A percentile compares a stretch with the other conserved stretches of the same genome.
phyloP scores from a whole-genome alignment of 2,329 filamentous ascomycete species.

The Alternaria sp. region DNA sequence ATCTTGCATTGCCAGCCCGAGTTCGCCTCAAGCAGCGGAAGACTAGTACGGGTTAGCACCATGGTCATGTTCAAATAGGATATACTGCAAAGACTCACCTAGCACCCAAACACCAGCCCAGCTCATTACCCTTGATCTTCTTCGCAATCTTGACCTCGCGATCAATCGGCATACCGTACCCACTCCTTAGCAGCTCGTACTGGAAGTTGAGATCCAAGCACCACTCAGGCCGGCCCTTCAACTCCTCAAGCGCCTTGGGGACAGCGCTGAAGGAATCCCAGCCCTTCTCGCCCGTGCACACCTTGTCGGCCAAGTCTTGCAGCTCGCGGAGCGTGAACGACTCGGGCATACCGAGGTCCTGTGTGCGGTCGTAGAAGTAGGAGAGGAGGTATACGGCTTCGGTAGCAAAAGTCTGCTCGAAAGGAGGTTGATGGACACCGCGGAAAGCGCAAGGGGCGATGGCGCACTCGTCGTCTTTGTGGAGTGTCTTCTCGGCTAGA shows the following conservation, averaged over 20 bases:
- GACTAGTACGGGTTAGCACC: slow-evolving; percentile 58
- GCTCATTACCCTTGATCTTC: slow-evolving; percentile 96
- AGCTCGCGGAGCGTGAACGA: slow-evolving; percentile 93
- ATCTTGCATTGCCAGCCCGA: slow-evolving; percentile 93
- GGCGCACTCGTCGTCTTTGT: slow-evolving; percentile 83
- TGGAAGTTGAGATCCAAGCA: slow-evolving; percentile 98
- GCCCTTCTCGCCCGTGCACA: slow-evolving; percentile 78
- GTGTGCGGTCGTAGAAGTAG: slow-evolving; percentile 96
- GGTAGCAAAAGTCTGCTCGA: slow-evolving; percentile 88
- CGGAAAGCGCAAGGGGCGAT: slow-evolving; percentile 98
- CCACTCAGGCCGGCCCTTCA: slow-evolving; percentile 83
- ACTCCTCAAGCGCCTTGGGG: slow-evolving; percentile 79
- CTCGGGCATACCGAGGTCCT: slow-evolving; percentile 96
- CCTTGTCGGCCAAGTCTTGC: slow-evolving; percentile 82
- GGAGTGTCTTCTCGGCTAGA: slow-evolving; percentile 87
- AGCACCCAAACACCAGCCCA: slow-evolving; percentile 97
- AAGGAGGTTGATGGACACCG: slow-evolving; percentile 90
- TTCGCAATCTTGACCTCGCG: slow-evolving; percentile 97
- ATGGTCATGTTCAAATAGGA: too few species aligned
- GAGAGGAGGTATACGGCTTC: slow-evolving; percentile 97
- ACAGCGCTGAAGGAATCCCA: slow-evolving; percentile 86
- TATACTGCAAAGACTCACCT: slow-evolving; percentile 63
- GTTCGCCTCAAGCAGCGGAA: slow-evolving; percentile 80
- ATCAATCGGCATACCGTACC: slow-evolving; percentile 97
- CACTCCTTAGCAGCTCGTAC: slow-evolving; percentile 89